phyloP scores from a whole-genome alignment of 495 filamentous ascomycete species.

The Daldinia vernicosa region DNA sequence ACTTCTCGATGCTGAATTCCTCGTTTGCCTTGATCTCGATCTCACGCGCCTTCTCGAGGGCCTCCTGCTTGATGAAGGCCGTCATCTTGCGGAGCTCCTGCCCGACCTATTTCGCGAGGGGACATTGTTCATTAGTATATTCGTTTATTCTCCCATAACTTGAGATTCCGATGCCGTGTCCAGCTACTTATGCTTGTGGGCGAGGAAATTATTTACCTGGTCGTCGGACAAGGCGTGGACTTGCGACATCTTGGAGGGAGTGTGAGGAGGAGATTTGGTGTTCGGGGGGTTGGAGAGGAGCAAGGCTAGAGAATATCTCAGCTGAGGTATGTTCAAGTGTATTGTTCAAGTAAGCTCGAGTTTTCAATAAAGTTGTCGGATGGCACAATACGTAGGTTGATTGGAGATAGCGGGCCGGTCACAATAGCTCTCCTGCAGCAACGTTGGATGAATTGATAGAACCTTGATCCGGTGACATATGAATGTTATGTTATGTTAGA shows the following conservation, averaged over 20 bases:
- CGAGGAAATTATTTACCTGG: conserved; percentile 68
- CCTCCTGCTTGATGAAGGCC: conserved; percentile 99
- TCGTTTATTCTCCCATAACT: not conserved
- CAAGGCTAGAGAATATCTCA: conserved; percentile 19
- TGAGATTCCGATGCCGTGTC: not conserved
- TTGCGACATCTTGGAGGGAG: conserved; percentile 79
- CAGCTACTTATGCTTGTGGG: conserved; percentile 1
- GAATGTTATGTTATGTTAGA: conserved; percentile 17
- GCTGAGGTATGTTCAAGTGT: conserved; percentile 8
- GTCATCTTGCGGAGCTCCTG: conserved; percentile 99
- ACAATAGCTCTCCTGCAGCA: conserved; percentile 25
- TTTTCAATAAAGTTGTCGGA: not conserved
- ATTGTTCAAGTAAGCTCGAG: not conserved
- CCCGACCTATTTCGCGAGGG: conserved; percentile 71
- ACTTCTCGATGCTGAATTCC: conserved; percentile 98
- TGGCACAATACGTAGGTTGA: conserved; percentile 15
- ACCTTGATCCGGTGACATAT: conserved; percentile 34
- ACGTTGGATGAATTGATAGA: conserved; percentile 28
- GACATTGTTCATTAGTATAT: conserved; percentile 20
- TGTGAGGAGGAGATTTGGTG: conserved; percentile 37
- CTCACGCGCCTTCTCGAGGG: conserved; percentile 93
- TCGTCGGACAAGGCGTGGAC: conserved; percentile 95
- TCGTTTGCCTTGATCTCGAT: conserved; percentile 98
- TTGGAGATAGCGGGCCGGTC: conserved; percentile 33
- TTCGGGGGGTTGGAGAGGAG: conserved; percentile 22